These are phyloP conservation scores for Hypoxylon lenormandii DNA, from an alignment of 495 filamentous ascomycete species.

Conservation along the genomic window DNA sequence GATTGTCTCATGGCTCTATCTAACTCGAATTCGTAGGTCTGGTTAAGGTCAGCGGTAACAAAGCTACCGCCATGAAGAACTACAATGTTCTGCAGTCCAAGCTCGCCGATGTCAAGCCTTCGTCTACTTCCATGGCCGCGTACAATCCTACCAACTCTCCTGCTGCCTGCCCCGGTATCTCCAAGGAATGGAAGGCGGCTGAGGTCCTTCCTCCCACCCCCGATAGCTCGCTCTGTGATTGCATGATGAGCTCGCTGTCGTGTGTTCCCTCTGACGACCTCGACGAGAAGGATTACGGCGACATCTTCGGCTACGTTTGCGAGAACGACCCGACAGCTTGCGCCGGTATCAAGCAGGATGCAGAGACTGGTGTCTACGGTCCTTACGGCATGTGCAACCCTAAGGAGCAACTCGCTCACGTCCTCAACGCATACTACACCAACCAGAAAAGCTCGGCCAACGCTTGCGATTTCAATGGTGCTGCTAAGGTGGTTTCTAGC, in stretches of 20 bases:
- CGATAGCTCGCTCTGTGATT: constrained; percentile 78
- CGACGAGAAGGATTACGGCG: constrained; percentile 64
- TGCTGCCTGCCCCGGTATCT: constrained; percentile 77
- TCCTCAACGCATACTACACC: constrained; percentile 82
- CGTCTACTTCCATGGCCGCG: constrained; percentile 68
- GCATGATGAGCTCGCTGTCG: constrained; percentile 77
- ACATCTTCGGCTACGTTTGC: constrained; percentile 82
- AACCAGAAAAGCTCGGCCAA: constrained; percentile 65
- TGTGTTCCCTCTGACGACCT: constrained; percentile 73
- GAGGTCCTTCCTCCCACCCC: constrained; percentile 80
- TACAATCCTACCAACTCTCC: constrained; percentile 84
- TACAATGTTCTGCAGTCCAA: constrained; percentile 78
- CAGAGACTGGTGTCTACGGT: constrained; percentile 80
- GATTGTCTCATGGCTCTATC: neutral
- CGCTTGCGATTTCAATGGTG: constrained; percentile 83
- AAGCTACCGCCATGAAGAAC: constrained; percentile 73
- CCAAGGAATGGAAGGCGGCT: constrained; percentile 74
- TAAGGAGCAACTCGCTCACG: constrained; percentile 81
- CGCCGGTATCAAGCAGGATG: constrained; percentile 76
- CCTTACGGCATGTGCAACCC: constrained; percentile 89
- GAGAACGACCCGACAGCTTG: constrained; percentile 66
- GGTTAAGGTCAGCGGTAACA: constrained; percentile 70
- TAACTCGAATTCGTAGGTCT: constrained; percentile 60
- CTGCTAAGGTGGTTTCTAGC: constrained; percentile 64
- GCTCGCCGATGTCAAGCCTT: constrained; percentile 76